Evolutionary conservation across 139 green algal genomes (phyloP).

Genomic region (Volvox africanus): DNA sequence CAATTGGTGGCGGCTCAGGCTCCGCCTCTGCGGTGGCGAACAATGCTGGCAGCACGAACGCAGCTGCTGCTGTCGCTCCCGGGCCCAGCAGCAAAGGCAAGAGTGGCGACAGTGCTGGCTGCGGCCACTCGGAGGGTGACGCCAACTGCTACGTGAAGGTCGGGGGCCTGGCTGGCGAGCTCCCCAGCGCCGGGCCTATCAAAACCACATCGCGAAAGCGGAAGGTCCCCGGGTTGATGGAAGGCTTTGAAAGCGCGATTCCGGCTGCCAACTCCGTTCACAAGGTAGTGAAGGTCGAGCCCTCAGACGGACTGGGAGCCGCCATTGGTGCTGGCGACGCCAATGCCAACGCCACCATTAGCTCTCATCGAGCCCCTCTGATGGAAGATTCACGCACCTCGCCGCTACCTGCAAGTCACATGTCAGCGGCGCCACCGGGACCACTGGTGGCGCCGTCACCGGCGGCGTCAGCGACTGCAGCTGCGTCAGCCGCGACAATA

Average conservation of each 20-base stretch:
- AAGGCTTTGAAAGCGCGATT: neutral
- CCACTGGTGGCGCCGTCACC: neutral
- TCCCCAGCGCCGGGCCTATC: neutral
- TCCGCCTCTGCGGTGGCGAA: neutral
- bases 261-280: neutral
- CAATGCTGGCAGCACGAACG: neutral
- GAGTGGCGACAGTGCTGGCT: constrained; percentile 3
- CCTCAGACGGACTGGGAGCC: neutral
- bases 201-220: constrained; percentile 12
- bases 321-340: neutral
- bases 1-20: neutral
- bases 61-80: neutral
- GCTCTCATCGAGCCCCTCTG: neutral
- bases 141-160: constrained; percentile 48
- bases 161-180: constrained; percentile 8
- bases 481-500: neutral
- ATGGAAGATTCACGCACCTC: neutral
- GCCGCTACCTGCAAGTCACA: neutral
- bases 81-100: neutral
- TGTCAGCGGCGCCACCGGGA: neutral
- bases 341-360: neutral
- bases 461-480: neutral
- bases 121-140: constrained; percentile 31
- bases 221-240: neutral
- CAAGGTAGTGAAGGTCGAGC: neutral